Evolutionary conservation across 768 basidiomycete species (phyloP).

Genomic region (Phaeotremella skinneri): DNA sequence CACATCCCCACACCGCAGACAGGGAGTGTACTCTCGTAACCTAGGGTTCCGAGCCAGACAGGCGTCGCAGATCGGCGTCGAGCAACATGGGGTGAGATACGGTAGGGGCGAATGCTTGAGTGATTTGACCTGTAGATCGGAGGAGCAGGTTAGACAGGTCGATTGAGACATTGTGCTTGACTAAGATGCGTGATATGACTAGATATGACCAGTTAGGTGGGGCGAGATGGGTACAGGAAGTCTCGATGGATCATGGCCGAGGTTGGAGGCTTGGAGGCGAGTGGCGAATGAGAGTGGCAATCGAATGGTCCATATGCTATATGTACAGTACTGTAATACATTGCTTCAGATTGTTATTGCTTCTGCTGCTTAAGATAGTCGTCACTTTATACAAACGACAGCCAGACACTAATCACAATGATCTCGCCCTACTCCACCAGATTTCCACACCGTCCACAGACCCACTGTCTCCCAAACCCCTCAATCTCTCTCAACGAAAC

Average conservation of each 20-base stretch:
- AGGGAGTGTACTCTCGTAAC: constrained; percentile 44
- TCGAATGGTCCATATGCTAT: background rate
- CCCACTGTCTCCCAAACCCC: constrained; percentile 3
- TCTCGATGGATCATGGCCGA: background rate
- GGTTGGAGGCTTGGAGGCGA: background rate
- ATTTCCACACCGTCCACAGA: background rate
- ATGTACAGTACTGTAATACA: background rate
- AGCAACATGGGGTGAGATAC: constrained; percentile 45
- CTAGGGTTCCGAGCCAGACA: constrained; percentile 43
- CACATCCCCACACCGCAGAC: constrained; percentile 44
- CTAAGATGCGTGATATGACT: background rate
- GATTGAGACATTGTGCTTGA: background rate
- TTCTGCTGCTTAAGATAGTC: too few species aligned
- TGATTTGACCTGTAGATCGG: constrained; percentile 14
- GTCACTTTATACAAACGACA: background rate
- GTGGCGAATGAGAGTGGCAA: background rate
- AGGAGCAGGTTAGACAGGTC: constrained; percentile 39
- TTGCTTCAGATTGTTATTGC: too few species aligned
- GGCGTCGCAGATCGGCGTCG: constrained; percentile 36
- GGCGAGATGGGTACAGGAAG: background rate
- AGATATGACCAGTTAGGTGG: background rate
- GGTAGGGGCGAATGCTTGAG: constrained; percentile 1
- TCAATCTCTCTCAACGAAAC: constrained; percentile 12
- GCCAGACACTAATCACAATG: background rate
- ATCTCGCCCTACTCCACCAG: background rate